Evolutionary conservation across 2,329 filamentous ascomycete genomes (phyloP), one percentile per base, ranked within the genome.

Genomic region (Aspergillus sp.): DNA sequence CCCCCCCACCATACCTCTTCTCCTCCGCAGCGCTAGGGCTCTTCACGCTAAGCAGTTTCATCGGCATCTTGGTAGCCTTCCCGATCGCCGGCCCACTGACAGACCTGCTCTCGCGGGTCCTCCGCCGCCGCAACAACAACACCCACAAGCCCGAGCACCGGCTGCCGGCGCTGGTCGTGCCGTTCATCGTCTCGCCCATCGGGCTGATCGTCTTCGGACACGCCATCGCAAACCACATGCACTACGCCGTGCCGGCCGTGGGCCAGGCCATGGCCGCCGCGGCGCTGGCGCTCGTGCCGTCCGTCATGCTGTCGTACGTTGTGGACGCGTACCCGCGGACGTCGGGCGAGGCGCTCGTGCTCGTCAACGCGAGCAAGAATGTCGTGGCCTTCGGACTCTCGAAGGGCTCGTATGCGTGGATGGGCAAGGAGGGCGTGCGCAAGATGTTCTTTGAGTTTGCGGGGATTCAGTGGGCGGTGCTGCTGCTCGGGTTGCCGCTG

Each of bases 81-180:
- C 65, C 75, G 0, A 60, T 76, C 4, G 65, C 66, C 9, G 73
- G 74, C 0, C 74, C 74, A 0, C 61, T 77, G 29, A 76, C 74
- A 0, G 74, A 76, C 57, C 49, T 58, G 7, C 58, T 75, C 29
- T 73, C 72, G 11, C 67, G 66, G 21, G 66, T 53, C 52, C 58
- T 73, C 46, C 62, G 66, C n/a, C 62, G 56, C 32, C 64, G 68
- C 36, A 70, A 71, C 49, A 58, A 60, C 36, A 64, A 67, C 21
- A 47, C 71, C 21, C 71, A 74, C 55, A 66, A 72, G 46, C 72
- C 73, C 17, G 71, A 76, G 50, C 68, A 73, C 57, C 66, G 72
- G 23, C 60, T 76, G 2, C 68, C 73, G 2, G 65, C 71, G 2
- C 63, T 76, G 1, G 62, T 71, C 20, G 55, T 75, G 10, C 72